Evolutionary conservation across 1,139 yeast genomes (phyloP).

Genomic region (Candida dubliniensis): DNA sequence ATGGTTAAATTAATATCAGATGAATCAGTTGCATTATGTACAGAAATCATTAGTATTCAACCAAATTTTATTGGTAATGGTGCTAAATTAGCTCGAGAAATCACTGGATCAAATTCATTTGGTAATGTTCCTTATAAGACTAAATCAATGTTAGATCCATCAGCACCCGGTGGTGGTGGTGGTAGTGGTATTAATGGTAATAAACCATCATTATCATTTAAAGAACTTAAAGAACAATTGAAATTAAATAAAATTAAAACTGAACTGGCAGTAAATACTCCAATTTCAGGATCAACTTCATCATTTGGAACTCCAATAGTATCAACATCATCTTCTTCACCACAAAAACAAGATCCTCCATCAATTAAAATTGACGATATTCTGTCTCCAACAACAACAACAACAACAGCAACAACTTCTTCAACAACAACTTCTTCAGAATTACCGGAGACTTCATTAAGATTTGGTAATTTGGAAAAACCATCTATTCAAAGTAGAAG

Average conservation of each 20-base stretch:
- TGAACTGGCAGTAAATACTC: constrained; percentile 1
- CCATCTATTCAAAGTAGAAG: constrained; percentile 15
- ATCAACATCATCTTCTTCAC: not conserved
- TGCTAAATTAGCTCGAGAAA: constrained; percentile 45
- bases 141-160: constrained; percentile 41
- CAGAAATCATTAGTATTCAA: constrained; percentile 30
- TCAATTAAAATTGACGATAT: not conserved
- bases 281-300: constrained; percentile 5
- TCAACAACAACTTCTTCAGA: constrained; percentile 5
- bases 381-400: constrained; percentile 7
- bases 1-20: constrained; percentile 38
- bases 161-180: constrained; percentile 15
- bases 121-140: constrained; percentile 39
- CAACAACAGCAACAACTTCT: constrained; percentile 19
- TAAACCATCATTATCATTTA: constrained; percentile 25
- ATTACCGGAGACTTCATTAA: constrained; percentile 15
- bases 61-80: constrained; percentile 47
- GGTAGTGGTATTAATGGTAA: no score
- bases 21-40: constrained; percentile 37
- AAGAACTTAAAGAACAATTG: constrained; percentile 37
- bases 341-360: not conserved
- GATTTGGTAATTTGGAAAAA: constrained; percentile 28
- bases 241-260: constrained; percentile 15
- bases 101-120: constrained; percentile 41
- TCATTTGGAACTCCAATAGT: not conserved